Base-by-base conservation (phyloP, 2,329 filamentous ascomycete genomes). In the Chrysoporthe austroafricana region DNA sequence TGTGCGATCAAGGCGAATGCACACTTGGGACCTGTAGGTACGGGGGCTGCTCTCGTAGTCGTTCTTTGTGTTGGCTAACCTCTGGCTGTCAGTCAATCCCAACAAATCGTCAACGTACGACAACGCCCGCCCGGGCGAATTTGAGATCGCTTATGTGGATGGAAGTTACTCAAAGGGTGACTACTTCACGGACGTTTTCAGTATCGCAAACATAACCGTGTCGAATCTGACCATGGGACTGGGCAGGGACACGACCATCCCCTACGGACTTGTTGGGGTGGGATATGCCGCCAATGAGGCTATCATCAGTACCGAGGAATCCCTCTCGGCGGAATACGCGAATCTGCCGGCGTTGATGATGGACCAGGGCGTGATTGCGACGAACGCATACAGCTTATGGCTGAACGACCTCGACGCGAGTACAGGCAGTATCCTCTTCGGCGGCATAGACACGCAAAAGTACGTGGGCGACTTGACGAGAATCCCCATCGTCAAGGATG, bases 371-470 rank as follows among this genome's bases (percentile, higher is more conserved):
- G 74, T 87, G 63, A 92, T 92, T 76, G 87, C 87, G 70, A 86
- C 85, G 13, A 85, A 88, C 52, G 90, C 90, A 2, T 93, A 92
- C 78, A 92, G 90, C 68, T 78, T 94, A 32, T 93, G 90, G 89
- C 80, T 88, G 65, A 87, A 88, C 71, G 85, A 88, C 64, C 76
- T 86, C 77, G 82, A 82, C 67, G 78, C 91, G 0, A 88, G 84
- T 69, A 89, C 85, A 1, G 92, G 92, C 46, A 90, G 82, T 72
- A 90, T 95, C 69, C 81, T 95, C 1, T 96, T 95, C 72, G 92
- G 92, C 50, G 92, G 91, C n/a, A 88, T 94, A 68, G 91, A 95
- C 75, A 91, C 87, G 0, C 86, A 84, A 68, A 94, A 94, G 75
- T 96, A 88, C 78, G 76, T 82, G 0, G 91, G 91, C 60, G 77